Conservation (phyloP, 352 stramenopile genomes). For the Phytophthora pseudosyringae region DNA sequence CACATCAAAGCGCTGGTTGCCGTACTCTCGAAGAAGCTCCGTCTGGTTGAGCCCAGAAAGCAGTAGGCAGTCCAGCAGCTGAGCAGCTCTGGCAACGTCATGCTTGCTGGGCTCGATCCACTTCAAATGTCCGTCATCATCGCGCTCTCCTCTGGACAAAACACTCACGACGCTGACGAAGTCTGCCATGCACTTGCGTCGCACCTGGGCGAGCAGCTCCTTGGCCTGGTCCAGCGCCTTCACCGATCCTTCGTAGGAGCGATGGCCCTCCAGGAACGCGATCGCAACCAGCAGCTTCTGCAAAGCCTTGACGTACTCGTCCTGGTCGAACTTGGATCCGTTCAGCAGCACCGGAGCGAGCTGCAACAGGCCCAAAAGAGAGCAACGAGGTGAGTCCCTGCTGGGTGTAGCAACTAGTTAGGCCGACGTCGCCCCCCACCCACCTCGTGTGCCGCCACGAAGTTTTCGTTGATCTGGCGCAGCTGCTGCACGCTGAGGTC, state of each 20-base stretch:
- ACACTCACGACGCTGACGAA: conserved; percentile 77
- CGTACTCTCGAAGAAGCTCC: conserved; percentile 69
- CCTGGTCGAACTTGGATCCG: conserved; percentile 75
- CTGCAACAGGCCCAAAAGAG: conserved; percentile 32
- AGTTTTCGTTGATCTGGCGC: conserved; percentile 75
- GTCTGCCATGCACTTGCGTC: conserved; percentile 70
- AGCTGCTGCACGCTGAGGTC: conserved; percentile 80
- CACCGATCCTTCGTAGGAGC: conserved; percentile 72
- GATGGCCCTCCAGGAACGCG: conserved; percentile 72
- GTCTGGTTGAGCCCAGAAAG: conserved; percentile 56
- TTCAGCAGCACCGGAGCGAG: conserved; percentile 69
- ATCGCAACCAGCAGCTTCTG: conserved; percentile 75
- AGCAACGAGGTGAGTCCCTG: neutral
- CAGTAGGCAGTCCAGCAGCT: conserved; percentile 70
- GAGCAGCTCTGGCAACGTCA: conserved; percentile 55
- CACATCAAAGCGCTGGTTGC: conserved; percentile 72
- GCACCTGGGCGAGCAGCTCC: conserved; percentile 65
- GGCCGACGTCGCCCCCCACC: neutral
- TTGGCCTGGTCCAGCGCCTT: conserved; percentile 75
- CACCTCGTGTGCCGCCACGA: conserved; percentile 74
- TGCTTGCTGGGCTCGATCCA: conserved; percentile 61
- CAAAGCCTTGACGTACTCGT: conserved; percentile 69
- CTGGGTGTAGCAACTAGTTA: neutral
- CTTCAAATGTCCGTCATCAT: conserved; percentile 25
- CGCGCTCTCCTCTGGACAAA: conserved; percentile 53